phyloP scores from a whole-genome alignment of 1,284 basidiomycete species.

The Puccinia polysora region DNA sequence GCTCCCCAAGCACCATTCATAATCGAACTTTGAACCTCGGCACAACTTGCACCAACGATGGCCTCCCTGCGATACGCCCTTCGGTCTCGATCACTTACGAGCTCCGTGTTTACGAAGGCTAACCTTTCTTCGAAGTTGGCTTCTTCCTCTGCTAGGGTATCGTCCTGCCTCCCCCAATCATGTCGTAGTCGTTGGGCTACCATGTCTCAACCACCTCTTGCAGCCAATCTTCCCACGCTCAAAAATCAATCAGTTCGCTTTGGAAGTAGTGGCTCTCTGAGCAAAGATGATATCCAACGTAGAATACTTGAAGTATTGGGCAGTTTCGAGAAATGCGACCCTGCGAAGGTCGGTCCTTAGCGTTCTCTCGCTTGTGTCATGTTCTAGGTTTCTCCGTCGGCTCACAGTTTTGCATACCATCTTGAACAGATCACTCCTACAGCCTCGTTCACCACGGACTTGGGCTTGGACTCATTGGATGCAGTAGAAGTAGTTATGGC shows the following conservation, averaged over 20 bases:
- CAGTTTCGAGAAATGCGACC: conserved; percentile 91
- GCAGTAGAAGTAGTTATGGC: conserved; percentile 99
- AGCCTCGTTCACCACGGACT: conserved; percentile 77
- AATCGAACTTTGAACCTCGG: background rate
- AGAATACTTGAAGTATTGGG: conserved; percentile 84
- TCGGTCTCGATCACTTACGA: conserved; percentile 11
- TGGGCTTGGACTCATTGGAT: conserved; percentile 94
- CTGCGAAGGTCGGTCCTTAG: conserved; percentile 63
- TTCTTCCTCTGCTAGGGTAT: conserved; percentile 15
- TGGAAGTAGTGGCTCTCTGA: conserved; percentile 27
- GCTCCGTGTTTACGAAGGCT: background rate
- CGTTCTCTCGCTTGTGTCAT: background rate
- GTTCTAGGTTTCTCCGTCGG: background rate
- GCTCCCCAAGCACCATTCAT: background rate
- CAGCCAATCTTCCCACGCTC: background rate
- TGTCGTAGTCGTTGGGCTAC: background rate
- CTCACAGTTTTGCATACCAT: background rate
- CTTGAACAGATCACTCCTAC: conserved; percentile 64
- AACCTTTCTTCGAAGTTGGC: background rate
- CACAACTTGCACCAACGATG: conserved; percentile 7
- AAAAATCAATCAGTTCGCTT: conserved; percentile 28
- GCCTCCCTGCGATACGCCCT: conserved; percentile 10
- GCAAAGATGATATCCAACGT: conserved; percentile 65
- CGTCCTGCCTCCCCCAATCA: background rate
- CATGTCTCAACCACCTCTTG: conserved; percentile 1